phyloP scores from a whole-genome alignment of 2,329 filamentous ascomycete species.

The Botryosphaeria agaves region DNA sequence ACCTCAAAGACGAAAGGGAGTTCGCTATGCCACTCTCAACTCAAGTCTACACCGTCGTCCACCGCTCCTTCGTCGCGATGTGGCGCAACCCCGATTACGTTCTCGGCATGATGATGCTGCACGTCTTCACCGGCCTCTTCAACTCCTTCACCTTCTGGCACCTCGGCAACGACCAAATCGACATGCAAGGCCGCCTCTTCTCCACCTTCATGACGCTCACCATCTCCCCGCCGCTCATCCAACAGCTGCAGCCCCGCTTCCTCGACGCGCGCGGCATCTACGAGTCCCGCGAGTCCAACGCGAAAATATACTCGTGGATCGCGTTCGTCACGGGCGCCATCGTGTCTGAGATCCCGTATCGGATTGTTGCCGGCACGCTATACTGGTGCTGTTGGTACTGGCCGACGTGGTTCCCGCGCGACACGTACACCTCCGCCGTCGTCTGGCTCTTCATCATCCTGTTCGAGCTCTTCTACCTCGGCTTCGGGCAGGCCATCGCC shows the following conservation, averaged over 20 bases:
- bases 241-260: constrained; percentile 61
- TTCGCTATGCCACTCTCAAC: constrained; percentile 25
- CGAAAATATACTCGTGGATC: constrained; percentile 64
- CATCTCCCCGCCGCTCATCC: constrained; percentile 56
- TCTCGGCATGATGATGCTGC: constrained; percentile 43
- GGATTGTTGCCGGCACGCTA: constrained; percentile 44
- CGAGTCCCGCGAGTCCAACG: constrained; percentile 53
- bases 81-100: constrained; percentile 52
- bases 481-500: constrained; percentile 51
- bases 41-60: constrained; percentile 23
- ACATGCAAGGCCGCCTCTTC: constrained; percentile 46
- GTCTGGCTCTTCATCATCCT: constrained; percentile 46
- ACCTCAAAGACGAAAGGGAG: constrained; percentile 23
- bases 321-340: constrained; percentile 51
- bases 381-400: constrained; percentile 41
- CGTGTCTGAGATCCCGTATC: constrained; percentile 53
- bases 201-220: constrained; percentile 62
- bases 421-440: constrained; percentile 41
- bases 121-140: constrained; percentile 32
- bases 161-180: constrained; percentile 13
- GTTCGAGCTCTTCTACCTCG: constrained; percentile 48
- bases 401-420: constrained; percentile 33
- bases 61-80: constrained; percentile 38
- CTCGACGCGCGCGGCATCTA: constrained; percentile 50
- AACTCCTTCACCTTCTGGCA: constrained; percentile 32